phyloP scores from a whole-genome alignment of 129 eudicot genomes.

The Flaveria brownii region DNA sequence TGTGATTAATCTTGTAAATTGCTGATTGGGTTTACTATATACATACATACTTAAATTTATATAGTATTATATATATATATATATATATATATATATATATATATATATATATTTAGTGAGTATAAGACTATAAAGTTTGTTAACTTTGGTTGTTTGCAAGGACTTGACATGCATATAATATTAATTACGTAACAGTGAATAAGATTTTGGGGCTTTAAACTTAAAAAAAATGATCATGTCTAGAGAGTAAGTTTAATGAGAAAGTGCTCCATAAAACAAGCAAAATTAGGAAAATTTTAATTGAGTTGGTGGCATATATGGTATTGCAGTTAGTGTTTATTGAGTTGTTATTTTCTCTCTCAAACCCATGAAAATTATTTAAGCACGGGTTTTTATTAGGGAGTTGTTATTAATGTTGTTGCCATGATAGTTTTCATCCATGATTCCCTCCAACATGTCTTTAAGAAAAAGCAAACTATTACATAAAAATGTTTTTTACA shows the following conservation, averaged over 20 bases:
- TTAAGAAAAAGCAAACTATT: no score
- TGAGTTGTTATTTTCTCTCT: constrained; percentile 66
- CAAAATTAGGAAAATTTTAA: constrained; percentile 29
- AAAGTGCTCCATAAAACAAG: constrained; percentile 52
- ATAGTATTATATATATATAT: no score
- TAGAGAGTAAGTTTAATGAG: constrained; percentile 7
- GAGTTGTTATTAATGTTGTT: constrained; percentile 61
- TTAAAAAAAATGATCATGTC: constrained; percentile 23
- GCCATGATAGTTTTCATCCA: constrained; percentile 52
- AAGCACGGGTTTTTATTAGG: constrained; percentile 41
- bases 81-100: no score
- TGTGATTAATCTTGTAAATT: no score
- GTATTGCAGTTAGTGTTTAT: constrained; percentile 44
- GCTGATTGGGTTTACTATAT: no score
- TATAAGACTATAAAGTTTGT: constrained; percentile 11
- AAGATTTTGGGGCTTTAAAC: constrained; percentile 23
- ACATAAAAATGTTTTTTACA: no score
- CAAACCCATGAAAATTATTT: constrained; percentile 24
- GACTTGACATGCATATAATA: background rate
- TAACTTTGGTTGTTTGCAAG: background rate
- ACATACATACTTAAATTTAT: no score
- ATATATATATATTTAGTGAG: no score
- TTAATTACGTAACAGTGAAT: background rate
- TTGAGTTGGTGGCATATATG: constrained; percentile 18
- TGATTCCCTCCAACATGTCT: constrained; percentile 57